phyloP scores from a whole-genome alignment of 2,329 filamentous ascomycete genomes.

The Alternaria novae-zelandiae region DNA sequence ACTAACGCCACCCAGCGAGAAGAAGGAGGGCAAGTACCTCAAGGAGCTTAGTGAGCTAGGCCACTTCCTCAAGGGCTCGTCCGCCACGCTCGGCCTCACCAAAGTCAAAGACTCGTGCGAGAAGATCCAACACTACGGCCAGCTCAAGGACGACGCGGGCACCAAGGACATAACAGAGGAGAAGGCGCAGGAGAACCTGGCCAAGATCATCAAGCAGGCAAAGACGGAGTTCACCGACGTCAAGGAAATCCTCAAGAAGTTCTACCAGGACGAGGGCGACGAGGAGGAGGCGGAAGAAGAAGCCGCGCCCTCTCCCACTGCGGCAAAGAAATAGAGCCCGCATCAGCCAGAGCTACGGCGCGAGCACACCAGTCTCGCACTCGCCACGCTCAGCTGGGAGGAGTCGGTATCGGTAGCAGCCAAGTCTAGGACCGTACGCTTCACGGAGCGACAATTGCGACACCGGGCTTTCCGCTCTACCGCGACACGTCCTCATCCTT shows the following conservation, averaged over 20 bases:
- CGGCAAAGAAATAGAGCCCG: neutral
- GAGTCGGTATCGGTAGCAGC: neutral
- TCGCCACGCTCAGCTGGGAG: slow-evolving; percentile 8
- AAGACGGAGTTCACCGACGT: slow-evolving; percentile 80
- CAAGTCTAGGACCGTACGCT: neutral
- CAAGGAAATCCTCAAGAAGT: slow-evolving; percentile 71
- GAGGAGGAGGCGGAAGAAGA: slow-evolving; percentile 48
- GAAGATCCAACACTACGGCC: slow-evolving; percentile 93
- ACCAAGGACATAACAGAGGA: slow-evolving; percentile 69
- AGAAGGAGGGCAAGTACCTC: slow-evolving; percentile 64
- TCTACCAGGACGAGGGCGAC: slow-evolving; percentile 64
- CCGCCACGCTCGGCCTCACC: slow-evolving; percentile 86
- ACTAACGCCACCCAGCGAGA: slow-evolving; percentile 58
- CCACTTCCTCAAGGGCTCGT: slow-evolving; percentile 97
- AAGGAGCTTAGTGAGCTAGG: slow-evolving; percentile 80
- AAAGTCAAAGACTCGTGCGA: slow-evolving; percentile 94
- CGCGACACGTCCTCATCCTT: slow-evolving; percentile 1
- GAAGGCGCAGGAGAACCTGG: slow-evolving; percentile 70
- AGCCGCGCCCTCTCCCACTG: neutral
- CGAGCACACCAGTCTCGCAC: slow-evolving; percentile 14
- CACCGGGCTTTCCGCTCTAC: slow-evolving; percentile 1
- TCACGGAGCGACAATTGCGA: slow-evolving; percentile 3
- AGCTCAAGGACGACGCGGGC: slow-evolving; percentile 79
- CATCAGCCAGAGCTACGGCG: slow-evolving; percentile 4
- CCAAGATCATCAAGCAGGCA: slow-evolving; percentile 71